Evolutionary conservation across 208 protist species (phyloP), one percentile per base, ranked within the genome.

Genomic region (Tritrichomonas foetus): DNA sequence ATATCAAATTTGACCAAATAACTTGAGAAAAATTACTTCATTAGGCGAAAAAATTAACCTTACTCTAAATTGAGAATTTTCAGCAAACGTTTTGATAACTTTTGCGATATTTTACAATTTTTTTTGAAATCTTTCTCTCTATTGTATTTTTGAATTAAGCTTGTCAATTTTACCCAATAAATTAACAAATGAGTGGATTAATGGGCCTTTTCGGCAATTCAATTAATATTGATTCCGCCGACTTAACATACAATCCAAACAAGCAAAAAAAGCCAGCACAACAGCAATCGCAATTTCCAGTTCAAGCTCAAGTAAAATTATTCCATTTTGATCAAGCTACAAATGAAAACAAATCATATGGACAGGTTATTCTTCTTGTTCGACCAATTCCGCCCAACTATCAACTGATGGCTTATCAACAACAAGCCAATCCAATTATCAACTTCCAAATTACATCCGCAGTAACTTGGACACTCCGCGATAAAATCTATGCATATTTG

Each of bases 191-290:
- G 78, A 61, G 47, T 57, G 41, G 41, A 50, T 49, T 89, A 47
- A 27, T 53, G 14, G 78, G 41, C 5, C 20, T 89, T 33, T 89
- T 89, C 44, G 78, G 47, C 16, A 0, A 25, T 39, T 27, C 14
- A 33, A 3, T 11, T 39, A 53, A 44, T 39, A 9, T 89, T 33
- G 78, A 89, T 89, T 44, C 3, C 11, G 47, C 22, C 33, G 20
- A 3, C 20, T 89, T 89, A 16, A 89, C 53, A 57, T 89, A 89
- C 57, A 57, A 89, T 2, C 78, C 78, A 11, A 89, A 89, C 64
- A 69, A 30, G 57, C 20, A 53, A 55, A 36, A 47, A 50, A 3
- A 82, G 8, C 13, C 33, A 82, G 39, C 33, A 27, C 78, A 44
- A n/a, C 14, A 89, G 30, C 78, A 89, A 47, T 36, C 78, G 11